Base-by-base conservation (phyloP, 441 rosid species). In the Cnidoscolus chayamansa region DNA sequence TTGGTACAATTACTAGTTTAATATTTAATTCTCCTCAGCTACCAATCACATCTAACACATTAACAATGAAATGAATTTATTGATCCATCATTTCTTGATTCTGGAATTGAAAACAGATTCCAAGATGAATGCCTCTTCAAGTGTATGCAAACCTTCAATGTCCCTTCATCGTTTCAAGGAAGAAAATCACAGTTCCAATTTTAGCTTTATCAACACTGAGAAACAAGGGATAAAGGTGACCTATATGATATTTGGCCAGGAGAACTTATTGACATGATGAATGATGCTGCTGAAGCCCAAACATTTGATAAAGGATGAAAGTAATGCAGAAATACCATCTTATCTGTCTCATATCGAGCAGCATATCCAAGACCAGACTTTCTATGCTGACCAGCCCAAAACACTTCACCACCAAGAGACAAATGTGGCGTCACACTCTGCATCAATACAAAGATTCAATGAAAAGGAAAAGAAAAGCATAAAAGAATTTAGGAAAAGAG, bases 351-450 rank as follows among this genome's bases (percentile, higher is more conserved):
- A 70, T 90, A 94, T 75, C 98, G 87, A 69, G 89, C 98, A 78
- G 96, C 99, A 81, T 92, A 94, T 74, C 99, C 98, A 68, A 92
- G 56, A 63, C 99, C 99, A 5, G 99, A 94, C 86, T 90, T 94
- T 32, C 94, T 86, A 78, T 90, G 99, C 74, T 86, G 96, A 83
- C 98, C 99, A 63, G 96, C 90, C 98, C 97, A 94, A 79, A 94
- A 94, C 67, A 86, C 86, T 83, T 94, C 99, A 74, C 97, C 97
- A 68, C 94, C 98, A 85, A 94, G 75, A 69, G 97, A 87, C 58
- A 94, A 58, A 77, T 76, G 80, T 13, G 83, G 89, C 31, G 94
- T 89, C 78, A 92, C 90, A 79, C 87, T 88, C 98, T 94, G 87
- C 83, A 81, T 57, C 57, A 63, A 67, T 25, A 61, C 25, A 56